Percentiles rank a stretch among this genome's conserved stretches.
Evolutionary conservation across 148 eudicot species (phyloP).

Genomic region (Cornus controversa): DNA sequence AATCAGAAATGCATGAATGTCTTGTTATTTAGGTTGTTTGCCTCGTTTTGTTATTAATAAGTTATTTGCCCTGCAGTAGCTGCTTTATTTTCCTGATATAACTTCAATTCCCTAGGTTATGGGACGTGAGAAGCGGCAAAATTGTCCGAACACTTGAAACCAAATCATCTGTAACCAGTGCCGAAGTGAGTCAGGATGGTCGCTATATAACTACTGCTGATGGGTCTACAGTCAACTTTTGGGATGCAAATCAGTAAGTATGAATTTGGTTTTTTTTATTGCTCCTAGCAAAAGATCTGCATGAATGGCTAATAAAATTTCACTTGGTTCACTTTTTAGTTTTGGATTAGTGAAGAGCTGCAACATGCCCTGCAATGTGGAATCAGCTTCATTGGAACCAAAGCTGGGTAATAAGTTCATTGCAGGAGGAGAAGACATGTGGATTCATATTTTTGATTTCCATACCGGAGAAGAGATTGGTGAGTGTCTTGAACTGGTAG

Average conservation of each 20-base stretch:
- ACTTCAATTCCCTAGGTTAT: constrained; percentile 41
- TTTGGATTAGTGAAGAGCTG: constrained; percentile 90
- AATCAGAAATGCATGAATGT: neutral
- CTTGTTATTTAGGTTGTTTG: neutral
- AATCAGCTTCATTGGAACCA: constrained; percentile 93
- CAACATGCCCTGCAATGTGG: constrained; percentile 78
- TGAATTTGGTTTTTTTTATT: neutral
- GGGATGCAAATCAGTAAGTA: constrained; percentile 92
- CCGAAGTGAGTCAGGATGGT: constrained; percentile 94
- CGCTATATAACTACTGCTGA: constrained; percentile 90
- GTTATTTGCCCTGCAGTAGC: neutral
- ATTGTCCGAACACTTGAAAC: constrained; percentile 84
- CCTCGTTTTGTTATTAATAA: no score
- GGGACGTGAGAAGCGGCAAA: constrained; percentile 85
- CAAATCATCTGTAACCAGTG: constrained; percentile 74
- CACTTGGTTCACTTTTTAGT: constrained; percentile 26
- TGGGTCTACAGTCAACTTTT: constrained; percentile 80
- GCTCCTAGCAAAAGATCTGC: constrained; percentile 1
- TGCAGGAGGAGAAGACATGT: constrained; percentile 98
- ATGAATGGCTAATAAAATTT: constrained; percentile 4
- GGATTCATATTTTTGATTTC: constrained; percentile 90
- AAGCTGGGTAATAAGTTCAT: constrained; percentile 82
- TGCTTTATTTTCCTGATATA: no score
- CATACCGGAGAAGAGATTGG: constrained; percentile 86
- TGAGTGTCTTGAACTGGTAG: constrained; percentile 18